Evolutionary conservation across 129 eudicot genomes (phyloP).

Genomic region (Logfia minima): DNA sequence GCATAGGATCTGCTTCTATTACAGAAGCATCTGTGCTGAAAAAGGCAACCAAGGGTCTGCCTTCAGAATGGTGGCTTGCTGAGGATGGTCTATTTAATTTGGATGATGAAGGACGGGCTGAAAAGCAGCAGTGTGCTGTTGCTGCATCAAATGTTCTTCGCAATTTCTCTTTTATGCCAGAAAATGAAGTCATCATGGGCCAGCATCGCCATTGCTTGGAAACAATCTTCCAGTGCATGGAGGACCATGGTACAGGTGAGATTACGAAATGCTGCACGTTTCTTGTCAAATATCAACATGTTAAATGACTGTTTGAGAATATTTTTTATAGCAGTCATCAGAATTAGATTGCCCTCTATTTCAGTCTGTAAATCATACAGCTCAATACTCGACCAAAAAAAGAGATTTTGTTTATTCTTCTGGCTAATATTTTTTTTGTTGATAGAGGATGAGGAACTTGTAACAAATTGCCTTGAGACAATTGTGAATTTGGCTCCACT

Average conservation of each 20-base stretch:
- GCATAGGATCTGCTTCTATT: conserved; percentile 52
- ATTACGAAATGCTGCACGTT: conserved; percentile 1
- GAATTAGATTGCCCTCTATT: background rate
- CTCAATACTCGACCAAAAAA: background rate
- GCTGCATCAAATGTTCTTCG: conserved; percentile 96
- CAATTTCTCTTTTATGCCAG: conserved; percentile 94
- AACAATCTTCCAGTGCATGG: conserved; percentile 88
- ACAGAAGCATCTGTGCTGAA: conserved; percentile 66
- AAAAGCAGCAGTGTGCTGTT: conserved; percentile 96
- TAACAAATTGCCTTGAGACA: conserved; percentile 90
- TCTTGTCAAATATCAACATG: background rate
- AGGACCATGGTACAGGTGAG: conserved; percentile 82
- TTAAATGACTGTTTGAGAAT: background rate
- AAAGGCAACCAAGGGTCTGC: conserved; percentile 44
- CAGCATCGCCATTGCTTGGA: conserved; percentile 97
- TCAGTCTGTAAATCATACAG: background rate
- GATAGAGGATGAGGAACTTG: conserved; percentile 99
- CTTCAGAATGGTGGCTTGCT: conserved; percentile 89
- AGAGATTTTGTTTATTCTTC: background rate
- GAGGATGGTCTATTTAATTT: conserved; percentile 94
- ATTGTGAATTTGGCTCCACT: conserved; percentile 85
- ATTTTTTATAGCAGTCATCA: background rate
- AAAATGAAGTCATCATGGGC: conserved; percentile 94
- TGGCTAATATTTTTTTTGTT: conserved; percentile 20
- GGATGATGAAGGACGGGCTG: conserved; percentile 92